These are phyloP conservation scores for Coemansia sp. DNA, from an alignment of 192 early-diverging fungal genomes.

Conservation along the genomic window DNA sequence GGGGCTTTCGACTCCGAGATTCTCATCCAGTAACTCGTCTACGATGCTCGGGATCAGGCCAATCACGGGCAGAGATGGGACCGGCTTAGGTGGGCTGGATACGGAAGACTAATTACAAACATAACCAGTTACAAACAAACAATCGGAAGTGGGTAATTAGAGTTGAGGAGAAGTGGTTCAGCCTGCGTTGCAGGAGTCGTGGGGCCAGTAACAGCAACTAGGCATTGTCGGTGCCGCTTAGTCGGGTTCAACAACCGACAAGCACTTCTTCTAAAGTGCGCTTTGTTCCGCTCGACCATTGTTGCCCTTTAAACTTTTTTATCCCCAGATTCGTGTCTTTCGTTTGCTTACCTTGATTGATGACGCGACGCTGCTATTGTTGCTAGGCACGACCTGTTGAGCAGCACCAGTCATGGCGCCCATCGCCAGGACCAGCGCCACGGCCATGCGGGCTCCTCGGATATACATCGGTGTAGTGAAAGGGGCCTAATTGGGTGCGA, in stretches of 20 bases:
- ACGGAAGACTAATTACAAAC: background rate
- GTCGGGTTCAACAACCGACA: background rate
- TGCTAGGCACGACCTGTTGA: background rate
- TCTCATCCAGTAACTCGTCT: background rate
- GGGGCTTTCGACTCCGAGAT: background rate
- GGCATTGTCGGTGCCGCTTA: background rate
- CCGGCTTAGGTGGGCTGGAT: background rate
- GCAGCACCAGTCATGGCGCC: constrained; percentile 15
- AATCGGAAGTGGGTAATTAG: background rate
- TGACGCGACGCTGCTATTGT: background rate
- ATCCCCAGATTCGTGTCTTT: background rate
- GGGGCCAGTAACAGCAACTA: background rate
- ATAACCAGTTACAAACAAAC: background rate
- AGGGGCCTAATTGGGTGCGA: background rate
- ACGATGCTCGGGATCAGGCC: background rate
- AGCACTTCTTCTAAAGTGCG: background rate
- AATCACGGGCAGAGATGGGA: background rate
- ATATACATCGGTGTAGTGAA: constrained; percentile 21
- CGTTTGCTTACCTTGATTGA: background rate
- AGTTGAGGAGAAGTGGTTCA: background rate
- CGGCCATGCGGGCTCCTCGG: constrained; percentile 31
- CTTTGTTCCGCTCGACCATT: background rate
- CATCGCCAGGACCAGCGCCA: constrained; percentile 36
- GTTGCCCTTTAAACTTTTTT: background rate
- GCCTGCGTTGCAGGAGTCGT: background rate